Evolutionary conservation across 345 rosid species (phyloP).

Genomic region (Nasturtium officinale): DNA sequence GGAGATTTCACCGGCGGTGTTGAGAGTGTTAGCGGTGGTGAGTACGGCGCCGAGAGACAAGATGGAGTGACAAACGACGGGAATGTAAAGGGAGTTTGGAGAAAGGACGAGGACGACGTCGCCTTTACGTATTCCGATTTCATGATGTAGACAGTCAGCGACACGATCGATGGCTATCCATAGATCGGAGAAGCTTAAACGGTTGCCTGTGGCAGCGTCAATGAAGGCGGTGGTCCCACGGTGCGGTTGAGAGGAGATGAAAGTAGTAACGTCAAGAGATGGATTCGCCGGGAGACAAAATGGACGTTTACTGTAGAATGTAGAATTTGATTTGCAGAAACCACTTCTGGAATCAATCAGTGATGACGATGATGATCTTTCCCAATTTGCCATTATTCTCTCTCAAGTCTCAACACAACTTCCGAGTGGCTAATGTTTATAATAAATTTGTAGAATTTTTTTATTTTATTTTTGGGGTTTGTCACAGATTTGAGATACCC

Average conservation of each 20-base stretch:
- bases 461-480: too few relatives aligned
- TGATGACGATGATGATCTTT: background rate
- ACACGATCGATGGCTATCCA: slow-evolving; percentile 75
- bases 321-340: slow-evolving; percentile 54
- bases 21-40: slow-evolving; percentile 85
- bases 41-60: slow-evolving; percentile 85
- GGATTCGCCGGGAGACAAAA: slow-evolving; percentile 53
- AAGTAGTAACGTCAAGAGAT: slow-evolving; percentile 66
- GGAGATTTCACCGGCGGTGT: slow-evolving; percentile 69
- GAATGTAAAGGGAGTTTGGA: slow-evolving; percentile 75
- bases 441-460: too few relatives aligned
- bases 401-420: background rate
- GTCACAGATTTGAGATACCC: too few relatives aligned
- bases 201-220: slow-evolving; percentile 69
- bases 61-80: slow-evolving; percentile 74
- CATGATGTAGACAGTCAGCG: slow-evolving; percentile 49
- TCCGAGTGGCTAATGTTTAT: too few relatives aligned
- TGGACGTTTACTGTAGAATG: slow-evolving; percentile 75
- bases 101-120: slow-evolving; percentile 76
- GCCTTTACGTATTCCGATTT: slow-evolving; percentile 68
- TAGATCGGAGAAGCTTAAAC: slow-evolving; percentile 60
- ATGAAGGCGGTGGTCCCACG: slow-evolving; percentile 67
- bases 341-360: slow-evolving; percentile 53
- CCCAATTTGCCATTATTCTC: background rate
- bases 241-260: slow-evolving; percentile 78